Evolutionary conservation across 805 yeast species (phyloP), one percentile per base, ranked within the genome.

Genomic region (Isabelozyma pseudorhagii): DNA sequence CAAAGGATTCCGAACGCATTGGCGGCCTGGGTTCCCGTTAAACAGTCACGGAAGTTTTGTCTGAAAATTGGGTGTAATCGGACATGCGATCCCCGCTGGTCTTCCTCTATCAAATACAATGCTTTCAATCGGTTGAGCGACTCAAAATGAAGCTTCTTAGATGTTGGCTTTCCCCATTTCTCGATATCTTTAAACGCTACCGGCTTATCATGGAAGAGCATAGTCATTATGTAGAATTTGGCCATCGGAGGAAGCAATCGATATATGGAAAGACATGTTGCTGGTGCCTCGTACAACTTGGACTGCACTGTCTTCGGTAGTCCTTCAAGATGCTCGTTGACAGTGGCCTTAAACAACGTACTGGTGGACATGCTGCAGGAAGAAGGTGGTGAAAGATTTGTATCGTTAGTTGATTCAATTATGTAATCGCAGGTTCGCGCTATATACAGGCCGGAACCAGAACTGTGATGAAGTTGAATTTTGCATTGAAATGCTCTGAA

Each of bases 251-350:
- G 97, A 14, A 94, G 75, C 51, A 94, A 74, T 54, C 99, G 77
- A 65, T 85, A 92, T n/a, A 94, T 85, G 2, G 99, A 96, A 44
- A 94, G 75, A 64, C 97, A 91, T 49, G 99, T 89, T 10, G 97
- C 97, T 2, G 99, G 97, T 46, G 68, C 66, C 58, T 83, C 85
- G 68, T 88, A 94, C 18, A 94, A 77, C 61, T 90, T 81, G 18
- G 85, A 77, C 58, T 92, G 93, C n/a, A 90, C 89, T 5, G 87
- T 76, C 61, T 87, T 90, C 1, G 98, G 97, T 5, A 94, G 81
- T 15, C 89, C 90, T 63, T 91, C 97, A 52, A 94, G 75, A 67
- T 94, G 91, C 58, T 88, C 96, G 62, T 89, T 89, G 52, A 92
- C 94, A 1, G 89, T 85, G 42, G 84, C 78, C 60, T 83, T 85